These are phyloP conservation scores for Trichopus zeylanicus DNA, from an alignment of 116 monocot species.

Conservation along the genomic window DNA sequence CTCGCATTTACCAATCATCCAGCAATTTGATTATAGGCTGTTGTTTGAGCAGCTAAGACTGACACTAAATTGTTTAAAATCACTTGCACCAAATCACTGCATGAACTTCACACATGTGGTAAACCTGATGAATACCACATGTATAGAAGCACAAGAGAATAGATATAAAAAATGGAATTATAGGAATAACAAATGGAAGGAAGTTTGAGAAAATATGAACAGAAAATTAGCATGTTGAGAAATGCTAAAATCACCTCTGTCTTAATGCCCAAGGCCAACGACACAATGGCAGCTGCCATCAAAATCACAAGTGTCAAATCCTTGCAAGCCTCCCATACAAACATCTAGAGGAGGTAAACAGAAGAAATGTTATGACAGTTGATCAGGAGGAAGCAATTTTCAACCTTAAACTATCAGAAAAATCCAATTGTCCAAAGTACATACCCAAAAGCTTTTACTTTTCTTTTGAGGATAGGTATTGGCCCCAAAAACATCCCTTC, in stretches of 20 bases:
- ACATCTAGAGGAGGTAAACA: conserved; percentile 31
- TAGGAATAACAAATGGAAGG: too few species aligned
- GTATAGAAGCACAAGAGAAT: too few species aligned
- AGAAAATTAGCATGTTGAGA: too few species aligned
- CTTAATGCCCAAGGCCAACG: conserved; percentile 76
- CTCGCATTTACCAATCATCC: too few species aligned
- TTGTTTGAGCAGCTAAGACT: too few species aligned
- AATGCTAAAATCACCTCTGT: conserved; percentile 56
- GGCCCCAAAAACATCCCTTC: conserved; percentile 47
- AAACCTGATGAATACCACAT: too few species aligned
- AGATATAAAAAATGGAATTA: too few species aligned
- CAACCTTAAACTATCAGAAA: background rate
- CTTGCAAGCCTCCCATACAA: conserved; percentile 91
- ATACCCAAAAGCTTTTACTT: conserved; percentile 62
- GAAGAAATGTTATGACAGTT: background rate
- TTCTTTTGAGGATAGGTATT: conserved; percentile 80
- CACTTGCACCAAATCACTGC: too few species aligned
- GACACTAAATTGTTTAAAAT: too few species aligned
- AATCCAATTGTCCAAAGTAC: background rate
- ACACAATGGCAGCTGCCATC: conserved; percentile 73
- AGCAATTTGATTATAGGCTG: too few species aligned
- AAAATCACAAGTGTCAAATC: conserved; percentile 84
- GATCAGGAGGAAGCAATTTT: background rate
- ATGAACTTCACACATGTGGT: too few species aligned
- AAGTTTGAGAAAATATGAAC: too few species aligned